These are phyloP conservation scores for Cucumis variabilis DNA, from an alignment of 331 rosid species.

Conservation along the genomic window DNA sequence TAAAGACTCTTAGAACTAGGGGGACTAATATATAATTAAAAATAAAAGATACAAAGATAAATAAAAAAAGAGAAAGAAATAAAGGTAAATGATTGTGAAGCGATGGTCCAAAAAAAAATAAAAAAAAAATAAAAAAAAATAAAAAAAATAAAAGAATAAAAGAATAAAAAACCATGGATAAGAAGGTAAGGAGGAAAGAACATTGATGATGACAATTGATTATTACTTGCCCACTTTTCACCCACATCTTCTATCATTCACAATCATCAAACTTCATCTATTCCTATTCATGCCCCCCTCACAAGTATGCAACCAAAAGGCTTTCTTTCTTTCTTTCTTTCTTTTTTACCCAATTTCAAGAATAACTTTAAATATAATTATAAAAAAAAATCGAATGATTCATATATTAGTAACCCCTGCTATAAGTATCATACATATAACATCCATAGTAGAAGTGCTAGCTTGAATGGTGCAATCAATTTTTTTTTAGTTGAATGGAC, in stretches of 20 bases:
- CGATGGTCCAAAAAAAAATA: neutral
- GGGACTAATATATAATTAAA: neutral
- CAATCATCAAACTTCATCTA: constrained; percentile 25
- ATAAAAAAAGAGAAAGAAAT: neutral
- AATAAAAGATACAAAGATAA: neutral
- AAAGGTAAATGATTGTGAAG: neutral
- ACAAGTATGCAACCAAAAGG: neutral
- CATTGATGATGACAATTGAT: constrained; percentile 1
- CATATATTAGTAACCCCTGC: neutral
- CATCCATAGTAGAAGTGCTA: neutral
- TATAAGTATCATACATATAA: neutral
- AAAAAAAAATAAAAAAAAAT: too few species aligned
- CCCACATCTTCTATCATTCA: constrained; percentile 23
- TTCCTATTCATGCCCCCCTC: constrained; percentile 20
- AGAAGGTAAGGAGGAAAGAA: constrained; percentile 5
- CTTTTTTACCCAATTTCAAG: neutral
- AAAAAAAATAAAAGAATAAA: too few species aligned
- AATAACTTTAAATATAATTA: neutral
- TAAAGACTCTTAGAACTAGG: neutral
- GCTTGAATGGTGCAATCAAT: neutral
- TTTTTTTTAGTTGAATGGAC: neutral
- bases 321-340: neutral
- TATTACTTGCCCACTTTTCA: constrained; percentile 24
- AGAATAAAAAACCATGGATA: neutral
- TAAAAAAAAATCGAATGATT: too few species aligned